Conservation (phyloP, 2,329 filamentous ascomycete species). For the Xylaria sp. region DNA sequence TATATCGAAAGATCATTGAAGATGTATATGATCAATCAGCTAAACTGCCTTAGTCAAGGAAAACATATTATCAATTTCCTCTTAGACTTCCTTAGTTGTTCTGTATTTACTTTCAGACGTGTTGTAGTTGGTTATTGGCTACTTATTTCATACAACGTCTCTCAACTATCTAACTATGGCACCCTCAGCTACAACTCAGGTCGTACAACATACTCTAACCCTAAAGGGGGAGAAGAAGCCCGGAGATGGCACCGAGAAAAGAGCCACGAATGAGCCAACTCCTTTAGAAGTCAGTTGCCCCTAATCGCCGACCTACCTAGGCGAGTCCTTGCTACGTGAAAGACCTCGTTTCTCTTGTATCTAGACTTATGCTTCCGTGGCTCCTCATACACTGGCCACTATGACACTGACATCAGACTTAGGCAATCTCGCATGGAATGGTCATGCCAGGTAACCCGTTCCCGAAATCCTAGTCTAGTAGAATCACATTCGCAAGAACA, state of each 20-base stretch:
- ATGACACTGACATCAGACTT: conserved; percentile 14
- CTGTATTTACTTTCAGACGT: too few species aligned
- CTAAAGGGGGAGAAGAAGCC: conserved; percentile 38
- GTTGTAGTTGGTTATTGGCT: conserved; percentile 9
- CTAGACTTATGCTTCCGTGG: background rate
- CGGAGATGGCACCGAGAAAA: conserved; percentile 26
- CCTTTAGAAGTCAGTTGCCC: conserved; percentile 45
- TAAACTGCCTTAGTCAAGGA: conserved; percentile 1
- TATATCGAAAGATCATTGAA: background rate
- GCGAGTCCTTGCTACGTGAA: background rate
- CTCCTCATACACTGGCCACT: background rate
- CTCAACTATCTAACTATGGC: conserved; percentile 44
- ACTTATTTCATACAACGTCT: background rate
- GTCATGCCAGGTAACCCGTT: conserved; percentile 48
- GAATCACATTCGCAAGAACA: background rate
- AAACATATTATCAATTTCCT: background rate
- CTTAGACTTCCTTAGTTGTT: too few species aligned
- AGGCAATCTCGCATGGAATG: conserved; percentile 53
- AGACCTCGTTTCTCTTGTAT: background rate
- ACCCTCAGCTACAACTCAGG: conserved; percentile 49
- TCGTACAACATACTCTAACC: conserved; percentile 35
- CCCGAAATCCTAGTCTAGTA: background rate
- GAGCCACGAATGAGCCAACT: conserved; percentile 42
- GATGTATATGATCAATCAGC: background rate
- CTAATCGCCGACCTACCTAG: background rate